These are phyloP conservation scores for Echinosophora koreensis DNA, from an alignment of 306 rosid genomes.

Conservation along the genomic window DNA sequence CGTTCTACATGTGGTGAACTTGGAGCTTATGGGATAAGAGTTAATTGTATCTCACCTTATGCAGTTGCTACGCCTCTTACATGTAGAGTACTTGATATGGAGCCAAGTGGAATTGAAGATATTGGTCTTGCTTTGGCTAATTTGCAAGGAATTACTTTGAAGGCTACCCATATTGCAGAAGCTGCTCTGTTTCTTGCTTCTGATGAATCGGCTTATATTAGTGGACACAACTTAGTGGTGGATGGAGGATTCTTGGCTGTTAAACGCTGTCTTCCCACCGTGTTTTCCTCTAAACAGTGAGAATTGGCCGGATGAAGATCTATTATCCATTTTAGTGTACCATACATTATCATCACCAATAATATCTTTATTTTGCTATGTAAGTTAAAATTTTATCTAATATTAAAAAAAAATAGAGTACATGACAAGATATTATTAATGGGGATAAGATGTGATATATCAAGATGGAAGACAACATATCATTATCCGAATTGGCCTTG, in stretches of 20 bases:
- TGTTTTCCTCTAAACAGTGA: too few relatives aligned
- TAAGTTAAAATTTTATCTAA: too few relatives aligned
- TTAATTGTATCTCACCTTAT: conserved; percentile 72
- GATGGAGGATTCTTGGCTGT: conserved; percentile 80
- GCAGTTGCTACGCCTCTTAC: conserved; percentile 67
- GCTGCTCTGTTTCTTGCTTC: conserved; percentile 82
- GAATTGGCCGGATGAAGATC: too few relatives aligned
- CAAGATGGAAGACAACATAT: too few relatives aligned
- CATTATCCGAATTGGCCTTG: too few relatives aligned
- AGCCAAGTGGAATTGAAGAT: conserved; percentile 54
- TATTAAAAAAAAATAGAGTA: too few relatives aligned
- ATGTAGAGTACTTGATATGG: conserved; percentile 48
- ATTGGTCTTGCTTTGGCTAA: conserved; percentile 43
- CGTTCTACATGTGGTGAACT: conserved; percentile 67
- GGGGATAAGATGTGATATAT: too few relatives aligned
- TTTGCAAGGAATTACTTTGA: conserved; percentile 72
- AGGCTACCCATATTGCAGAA: conserved; percentile 66
- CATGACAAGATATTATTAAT: too few relatives aligned
- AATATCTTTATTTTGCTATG: too few relatives aligned
- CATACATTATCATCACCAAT: too few relatives aligned
- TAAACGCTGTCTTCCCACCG: not conserved
- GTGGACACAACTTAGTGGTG: conserved; percentile 69
- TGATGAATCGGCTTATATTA: conserved; percentile 70
- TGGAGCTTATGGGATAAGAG: conserved; percentile 77
- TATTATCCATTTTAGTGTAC: too few relatives aligned